A percentile compares a stretch with the other conserved stretches of the same genome.
Conservation (phyloP, 116 monocot genomes). For the Phalaenopsis hybrid region DNA sequence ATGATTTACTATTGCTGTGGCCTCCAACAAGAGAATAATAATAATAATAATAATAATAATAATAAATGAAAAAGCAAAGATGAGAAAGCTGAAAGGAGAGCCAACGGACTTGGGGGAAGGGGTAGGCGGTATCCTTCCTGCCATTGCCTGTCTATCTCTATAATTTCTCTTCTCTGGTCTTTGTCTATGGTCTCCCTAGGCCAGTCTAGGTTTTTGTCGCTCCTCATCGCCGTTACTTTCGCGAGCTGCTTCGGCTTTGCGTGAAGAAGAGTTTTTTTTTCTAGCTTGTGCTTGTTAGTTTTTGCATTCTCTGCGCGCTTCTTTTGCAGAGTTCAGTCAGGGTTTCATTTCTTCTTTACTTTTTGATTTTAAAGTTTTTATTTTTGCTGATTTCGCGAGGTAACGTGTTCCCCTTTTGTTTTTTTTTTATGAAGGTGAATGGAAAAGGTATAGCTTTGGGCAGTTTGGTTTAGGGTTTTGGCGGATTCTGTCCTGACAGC, state of each 20-base stretch:
- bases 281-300: not conserved
- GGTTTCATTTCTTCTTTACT: not conserved
- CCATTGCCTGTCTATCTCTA: conserved; percentile 10
- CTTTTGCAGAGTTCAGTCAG: not conserved
- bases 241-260: not conserved
- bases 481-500: not conserved
- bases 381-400: conserved; percentile 1
- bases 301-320: not conserved
- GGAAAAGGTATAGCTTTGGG: not conserved
- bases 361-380: not conserved
- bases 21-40: not conserved
- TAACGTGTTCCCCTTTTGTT: not conserved
- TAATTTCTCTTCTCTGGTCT: conserved; percentile 4
- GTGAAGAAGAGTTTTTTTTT: not conserved
- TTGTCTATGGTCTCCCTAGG: not conserved
- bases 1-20: not conserved
- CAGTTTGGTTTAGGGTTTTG: conserved; percentile 7
- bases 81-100: not conserved
- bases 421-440: not conserved
- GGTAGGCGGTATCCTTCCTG: conserved; percentile 4
- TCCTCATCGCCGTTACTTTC: not conserved
- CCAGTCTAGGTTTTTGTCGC: not conserved
- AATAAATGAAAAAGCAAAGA: not conserved
- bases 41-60: no score
- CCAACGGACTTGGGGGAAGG: not conserved